These are phyloP conservation scores for Isabelozyma pseudorhagii DNA, from an alignment of 805 yeast species.

Conservation along the genomic window DNA sequence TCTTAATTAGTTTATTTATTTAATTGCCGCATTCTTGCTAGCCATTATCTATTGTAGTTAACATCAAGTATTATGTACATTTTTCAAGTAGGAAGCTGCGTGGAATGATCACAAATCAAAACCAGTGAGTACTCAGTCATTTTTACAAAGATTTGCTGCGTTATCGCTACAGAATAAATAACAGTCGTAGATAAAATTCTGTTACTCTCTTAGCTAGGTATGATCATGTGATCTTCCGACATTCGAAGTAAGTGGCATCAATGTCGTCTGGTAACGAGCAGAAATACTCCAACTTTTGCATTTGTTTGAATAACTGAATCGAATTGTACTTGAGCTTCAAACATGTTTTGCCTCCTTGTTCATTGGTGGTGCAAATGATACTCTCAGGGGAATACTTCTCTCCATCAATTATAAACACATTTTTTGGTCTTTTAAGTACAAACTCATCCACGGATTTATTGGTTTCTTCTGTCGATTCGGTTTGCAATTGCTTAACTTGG, in stretches of 20 bases:
- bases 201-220: neutral
- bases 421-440: slow-evolving; percentile 27
- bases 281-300: slow-evolving; percentile 49
- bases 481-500: slow-evolving; percentile 4
- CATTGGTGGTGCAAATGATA: slow-evolving; percentile 45
- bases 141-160: neutral
- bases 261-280: slow-evolving; percentile 49
- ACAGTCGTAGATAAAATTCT: too few relatives aligned
- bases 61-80: neutral
- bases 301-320: slow-evolving; percentile 42
- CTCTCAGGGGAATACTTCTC: slow-evolving; percentile 35
- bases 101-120: neutral
- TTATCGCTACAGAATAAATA: too few relatives aligned
- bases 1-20: slow-evolving; percentile 3
- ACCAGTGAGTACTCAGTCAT: too few relatives aligned
- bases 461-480: slow-evolving; percentile 5
- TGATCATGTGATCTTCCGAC: slow-evolving; percentile 34
- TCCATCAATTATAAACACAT: slow-evolving; percentile 40
- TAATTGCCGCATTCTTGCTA: neutral
- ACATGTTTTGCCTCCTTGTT: slow-evolving; percentile 46
- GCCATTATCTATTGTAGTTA: neutral
- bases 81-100: too few relatives aligned
- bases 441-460: slow-evolving; percentile 25
- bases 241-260: slow-evolving; percentile 50
- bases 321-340: slow-evolving; percentile 39